Conservation (phyloP, 2,329 filamentous ascomycete species). For the Talaromyces atroroseus region DNA sequence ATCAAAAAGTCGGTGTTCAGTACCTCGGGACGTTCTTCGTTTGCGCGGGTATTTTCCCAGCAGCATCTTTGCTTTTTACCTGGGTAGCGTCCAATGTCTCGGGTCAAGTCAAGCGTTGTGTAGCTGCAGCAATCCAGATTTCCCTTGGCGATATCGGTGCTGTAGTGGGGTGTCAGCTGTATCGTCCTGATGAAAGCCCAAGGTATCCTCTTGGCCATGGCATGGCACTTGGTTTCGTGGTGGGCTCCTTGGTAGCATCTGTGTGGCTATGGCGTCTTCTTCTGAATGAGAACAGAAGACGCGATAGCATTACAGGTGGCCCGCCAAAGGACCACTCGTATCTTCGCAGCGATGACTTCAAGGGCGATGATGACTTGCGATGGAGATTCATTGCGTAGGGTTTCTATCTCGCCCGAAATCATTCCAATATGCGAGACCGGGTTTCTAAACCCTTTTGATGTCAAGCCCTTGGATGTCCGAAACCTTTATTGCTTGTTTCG, state of each 20-base stretch:
- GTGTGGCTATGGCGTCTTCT: conserved; percentile 56
- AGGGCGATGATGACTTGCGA: conserved; percentile 58
- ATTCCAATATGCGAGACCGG: conserved; percentile 18
- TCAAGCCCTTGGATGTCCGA: too few species aligned
- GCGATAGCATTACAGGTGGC: conserved; percentile 15
- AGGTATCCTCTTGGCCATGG: conserved; percentile 62
- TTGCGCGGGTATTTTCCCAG: conserved; percentile 35
- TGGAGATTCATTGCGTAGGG: conserved; percentile 53
- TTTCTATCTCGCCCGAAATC: too few species aligned
- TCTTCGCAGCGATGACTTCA: conserved; percentile 44
- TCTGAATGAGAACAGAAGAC: conserved; percentile 49
- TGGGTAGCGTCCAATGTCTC: conserved; percentile 12
- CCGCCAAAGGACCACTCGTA: conserved; percentile 26
- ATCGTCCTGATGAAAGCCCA: conserved; percentile 55
- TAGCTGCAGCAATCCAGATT: conserved; percentile 53
- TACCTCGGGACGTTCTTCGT: conserved; percentile 11
- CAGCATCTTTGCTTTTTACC: conserved; percentile 19
- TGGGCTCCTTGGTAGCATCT: conserved; percentile 45
- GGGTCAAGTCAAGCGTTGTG: conserved; percentile 39
- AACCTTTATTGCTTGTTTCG: too few species aligned
- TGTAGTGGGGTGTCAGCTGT: conserved; percentile 60
- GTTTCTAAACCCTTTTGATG: too few species aligned
- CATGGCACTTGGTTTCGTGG: conserved; percentile 60
- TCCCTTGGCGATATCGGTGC: conserved; percentile 69
- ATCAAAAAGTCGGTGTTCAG: neutral